Evolutionary conservation across 139 green algal species (phyloP), one percentile per base, ranked within the genome.

Genomic region (Marvania coccoides): DNA sequence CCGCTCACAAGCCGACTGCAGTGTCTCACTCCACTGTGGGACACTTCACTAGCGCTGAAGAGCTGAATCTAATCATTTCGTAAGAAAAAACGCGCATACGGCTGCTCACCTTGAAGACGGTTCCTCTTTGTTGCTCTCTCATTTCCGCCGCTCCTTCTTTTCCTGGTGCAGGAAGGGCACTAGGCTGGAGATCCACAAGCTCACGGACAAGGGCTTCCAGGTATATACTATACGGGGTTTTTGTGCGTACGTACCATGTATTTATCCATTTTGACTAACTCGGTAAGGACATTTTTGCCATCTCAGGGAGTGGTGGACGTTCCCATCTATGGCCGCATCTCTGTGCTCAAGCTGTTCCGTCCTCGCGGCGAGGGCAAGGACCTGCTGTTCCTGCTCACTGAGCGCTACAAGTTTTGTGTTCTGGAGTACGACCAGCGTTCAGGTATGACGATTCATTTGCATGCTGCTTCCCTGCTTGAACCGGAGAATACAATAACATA

Each of bases 21-120:
- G 92, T 98, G 6, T 88, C 81, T 24, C 83, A 95, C 30, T 84
- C 85, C 1, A 76, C 77, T 0, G 89, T 97, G 1, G 91, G 91
- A 0, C 77, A 77, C 67, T 97, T 99, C 77, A 98, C 92, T 0
- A 54, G 72, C 3, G 30, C 79, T 0, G 70, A 61, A 8, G 88
- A 95, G 47, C 35, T 91, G 15, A 96, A 99, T 73, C 69, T 99
- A 8, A 91, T 99, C 69, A 76, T 97, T 4, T 82, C 85, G 92
- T 93, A 51, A 74, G 77, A 65, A 36, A 34, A n/a, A n/a, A n/a
- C n/a, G n/a, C n/a, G n/a, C n/a, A n/a, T n/a, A n/a, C n/a, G n/a
- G n/a, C 19, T 47, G 9, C 10, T 9, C 6, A 15, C 19, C 19
- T 31, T 28, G 46, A n/a, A 23, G 63, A 67, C 23, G 30, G 35